A percentile compares a stretch with the other conserved stretches of the same genome.
These are phyloP conservation scores for Cutaneotrichosporon cutaneum DNA, from an alignment of 1,284 basidiomycete genomes.

Conservation along the genomic window DNA sequence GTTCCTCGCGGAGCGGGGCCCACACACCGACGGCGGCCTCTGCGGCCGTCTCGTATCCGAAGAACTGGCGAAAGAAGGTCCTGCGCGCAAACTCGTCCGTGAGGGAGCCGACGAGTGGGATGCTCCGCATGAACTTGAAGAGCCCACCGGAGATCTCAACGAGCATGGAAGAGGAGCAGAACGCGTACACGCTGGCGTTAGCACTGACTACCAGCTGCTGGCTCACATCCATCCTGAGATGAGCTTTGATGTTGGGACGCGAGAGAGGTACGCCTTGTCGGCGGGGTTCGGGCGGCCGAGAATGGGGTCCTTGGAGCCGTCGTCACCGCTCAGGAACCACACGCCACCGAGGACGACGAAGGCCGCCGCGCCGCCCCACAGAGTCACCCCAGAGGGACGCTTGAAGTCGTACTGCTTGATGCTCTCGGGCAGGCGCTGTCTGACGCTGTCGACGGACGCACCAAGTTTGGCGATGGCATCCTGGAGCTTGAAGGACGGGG, in stretches of 20 bases:
- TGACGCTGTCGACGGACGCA: neutral
- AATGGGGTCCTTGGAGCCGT: neutral
- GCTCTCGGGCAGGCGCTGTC: neutral
- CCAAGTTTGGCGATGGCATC: neutral
- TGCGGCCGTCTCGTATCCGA: neutral
- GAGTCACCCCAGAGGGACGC: neutral
- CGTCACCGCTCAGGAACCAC: constrained; percentile 6
- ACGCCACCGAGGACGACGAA: neutral
- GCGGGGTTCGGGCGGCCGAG: constrained; percentile 11
- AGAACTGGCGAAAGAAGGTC: constrained; percentile 13
- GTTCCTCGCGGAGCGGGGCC: neutral
- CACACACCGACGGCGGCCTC: neutral
- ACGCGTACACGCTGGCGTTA: constrained; percentile 1
- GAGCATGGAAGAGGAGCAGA: constrained; percentile 1
- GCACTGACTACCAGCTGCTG: too few species aligned
- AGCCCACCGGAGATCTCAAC: neutral
- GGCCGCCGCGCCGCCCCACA: neutral
- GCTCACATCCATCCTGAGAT: constrained; percentile 7
- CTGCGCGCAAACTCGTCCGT: neutral
- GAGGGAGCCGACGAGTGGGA: neutral
- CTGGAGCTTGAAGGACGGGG: neutral
- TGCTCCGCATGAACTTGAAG: neutral
- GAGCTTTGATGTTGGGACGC: neutral
- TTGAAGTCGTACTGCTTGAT: neutral
- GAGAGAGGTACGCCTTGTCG: neutral